phyloP scores from a whole-genome alignment of 305 asterid genomes.

The Solanum aculeatissimum region DNA sequence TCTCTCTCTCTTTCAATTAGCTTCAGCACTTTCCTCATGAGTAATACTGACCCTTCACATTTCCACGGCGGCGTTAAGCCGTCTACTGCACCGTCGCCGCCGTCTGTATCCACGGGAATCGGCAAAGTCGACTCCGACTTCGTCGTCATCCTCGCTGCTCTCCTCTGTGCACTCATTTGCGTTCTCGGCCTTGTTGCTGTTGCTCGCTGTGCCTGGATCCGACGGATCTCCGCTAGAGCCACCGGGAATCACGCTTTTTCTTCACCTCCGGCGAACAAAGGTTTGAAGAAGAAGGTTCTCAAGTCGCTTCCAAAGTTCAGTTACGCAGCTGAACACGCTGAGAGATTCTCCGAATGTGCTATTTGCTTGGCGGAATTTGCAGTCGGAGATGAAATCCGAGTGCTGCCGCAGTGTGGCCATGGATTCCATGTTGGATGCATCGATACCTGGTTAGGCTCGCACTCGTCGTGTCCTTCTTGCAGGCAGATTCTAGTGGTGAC shows the following conservation, averaged over 20 bases:
- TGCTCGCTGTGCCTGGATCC: slow-evolving; percentile 66
- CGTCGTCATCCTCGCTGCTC: slow-evolving; percentile 53
- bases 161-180: slow-evolving; percentile 71
- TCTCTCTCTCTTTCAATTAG: not conserved
- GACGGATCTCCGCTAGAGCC: slow-evolving; percentile 22
- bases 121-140: slow-evolving; percentile 33
- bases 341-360: slow-evolving; percentile 47
- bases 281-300: slow-evolving; percentile 46
- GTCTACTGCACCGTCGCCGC: slow-evolving; percentile 16
- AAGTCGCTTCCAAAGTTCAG: slow-evolving; percentile 49
- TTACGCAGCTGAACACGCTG: slow-evolving; percentile 16
- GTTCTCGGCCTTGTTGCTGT: slow-evolving; percentile 63
- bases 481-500: slow-evolving; percentile 39
- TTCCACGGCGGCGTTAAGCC: slow-evolving; percentile 18
- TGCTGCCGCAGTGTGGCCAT: slow-evolving; percentile 71
- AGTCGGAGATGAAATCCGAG: slow-evolving; percentile 52
- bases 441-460: slow-evolving; percentile 63
- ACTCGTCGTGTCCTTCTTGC: slow-evolving; percentile 74
- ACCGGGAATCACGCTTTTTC: not conserved
- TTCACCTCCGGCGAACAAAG: slow-evolving; percentile 27
- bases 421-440: slow-evolving; percentile 60
- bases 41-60: slow-evolving; percentile 16
- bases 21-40: slow-evolving; percentile 14
- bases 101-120: slow-evolving; percentile 1
- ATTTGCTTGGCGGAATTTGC: slow-evolving; percentile 59